phyloP scores from a whole-genome alignment of 2,329 filamentous ascomycete species.

The Aspergillus sp. region DNA sequence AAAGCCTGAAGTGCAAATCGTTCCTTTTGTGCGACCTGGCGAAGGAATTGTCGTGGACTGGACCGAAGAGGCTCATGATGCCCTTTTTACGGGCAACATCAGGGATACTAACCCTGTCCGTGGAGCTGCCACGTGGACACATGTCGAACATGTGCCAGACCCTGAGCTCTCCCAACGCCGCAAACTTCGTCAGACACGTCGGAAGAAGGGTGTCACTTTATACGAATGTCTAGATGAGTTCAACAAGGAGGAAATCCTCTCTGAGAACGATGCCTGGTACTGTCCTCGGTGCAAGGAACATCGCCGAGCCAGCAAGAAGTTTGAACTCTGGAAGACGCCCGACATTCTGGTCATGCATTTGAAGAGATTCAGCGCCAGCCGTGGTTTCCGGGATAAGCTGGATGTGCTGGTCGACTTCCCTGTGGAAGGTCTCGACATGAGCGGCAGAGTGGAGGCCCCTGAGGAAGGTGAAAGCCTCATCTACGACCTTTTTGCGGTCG shows the following conservation, averaged over 20 bases:
- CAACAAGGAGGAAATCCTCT: constrained; percentile 87
- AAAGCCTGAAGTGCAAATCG: constrained; percentile 42
- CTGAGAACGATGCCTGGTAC: constrained; percentile 96
- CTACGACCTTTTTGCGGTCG: constrained; percentile 92
- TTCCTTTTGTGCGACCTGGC: constrained; percentile 70
- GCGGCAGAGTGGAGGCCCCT: constrained; percentile 71
- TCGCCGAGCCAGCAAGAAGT: constrained; percentile 88
- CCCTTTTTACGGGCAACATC: constrained; percentile 58
- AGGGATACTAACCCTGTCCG: constrained; percentile 50
- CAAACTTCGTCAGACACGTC: constrained; percentile 61
- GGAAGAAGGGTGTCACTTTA: constrained; percentile 74
- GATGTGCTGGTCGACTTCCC: constrained; percentile 91
- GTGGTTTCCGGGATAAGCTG: constrained; percentile 82
- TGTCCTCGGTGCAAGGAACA: constrained; percentile 95
- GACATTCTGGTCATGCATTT: constrained; percentile 94
- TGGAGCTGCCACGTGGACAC: constrained; percentile 59
- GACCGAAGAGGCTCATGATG: constrained; percentile 66
- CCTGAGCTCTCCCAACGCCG: constrained; percentile 64
- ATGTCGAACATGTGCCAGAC: constrained; percentile 55
- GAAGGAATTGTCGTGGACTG: constrained; percentile 89
- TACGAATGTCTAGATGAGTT: constrained; percentile 94
- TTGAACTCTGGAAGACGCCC: constrained; percentile 94
- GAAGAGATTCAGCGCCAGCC: constrained; percentile 87
- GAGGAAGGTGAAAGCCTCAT: constrained; percentile 78
- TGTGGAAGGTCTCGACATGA: constrained; percentile 80